These are phyloP conservation scores for Tardiomyces digboiensis DNA, from an alignment of 1,139 yeast genomes.

Conservation along the genomic window DNA sequence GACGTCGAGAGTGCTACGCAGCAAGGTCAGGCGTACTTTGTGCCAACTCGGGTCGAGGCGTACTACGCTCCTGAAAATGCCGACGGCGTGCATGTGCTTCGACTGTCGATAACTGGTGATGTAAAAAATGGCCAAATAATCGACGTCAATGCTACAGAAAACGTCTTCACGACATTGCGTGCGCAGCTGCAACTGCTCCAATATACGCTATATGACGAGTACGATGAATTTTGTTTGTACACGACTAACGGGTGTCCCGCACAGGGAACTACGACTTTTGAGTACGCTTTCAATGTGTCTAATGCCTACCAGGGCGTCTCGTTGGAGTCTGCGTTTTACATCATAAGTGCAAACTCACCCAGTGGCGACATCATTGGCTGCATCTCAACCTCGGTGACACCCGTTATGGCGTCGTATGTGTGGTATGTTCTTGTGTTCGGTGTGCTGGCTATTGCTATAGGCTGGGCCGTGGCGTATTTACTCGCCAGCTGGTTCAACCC, in stretches of 20 bases:
- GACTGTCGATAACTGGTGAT: conserved; percentile 14
- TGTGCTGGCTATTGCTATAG: conserved; percentile 34
- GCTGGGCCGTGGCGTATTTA: conserved; percentile 36
- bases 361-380: conserved; percentile 38
- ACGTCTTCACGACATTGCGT: conserved; percentile 19
- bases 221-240: conserved; percentile 21
- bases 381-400: conserved; percentile 39
- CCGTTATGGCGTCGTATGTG: conserved; percentile 35
- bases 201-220: conserved; percentile 11
- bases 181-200: conserved; percentile 15
- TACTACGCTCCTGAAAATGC: conserved; percentile 4
- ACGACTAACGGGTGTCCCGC: conserved; percentile 22
- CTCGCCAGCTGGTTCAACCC: conserved; percentile 37
- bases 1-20: conserved; percentile 3
- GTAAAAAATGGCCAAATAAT: conserved; percentile 16
- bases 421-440: conserved; percentile 34
- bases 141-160: conserved; percentile 18
- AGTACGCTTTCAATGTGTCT: conserved; percentile 15
- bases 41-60: conserved; percentile 4
- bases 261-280: conserved; percentile 15
- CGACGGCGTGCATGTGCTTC: conserved; percentile 7
- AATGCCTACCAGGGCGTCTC: conserved; percentile 21
- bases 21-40: conserved; percentile 1
- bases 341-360: conserved; percentile 25
- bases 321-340: conserved; percentile 19